Base-by-base conservation (phyloP, 164 flowering plant genomes). In the Kingdonia uniflora region DNA sequence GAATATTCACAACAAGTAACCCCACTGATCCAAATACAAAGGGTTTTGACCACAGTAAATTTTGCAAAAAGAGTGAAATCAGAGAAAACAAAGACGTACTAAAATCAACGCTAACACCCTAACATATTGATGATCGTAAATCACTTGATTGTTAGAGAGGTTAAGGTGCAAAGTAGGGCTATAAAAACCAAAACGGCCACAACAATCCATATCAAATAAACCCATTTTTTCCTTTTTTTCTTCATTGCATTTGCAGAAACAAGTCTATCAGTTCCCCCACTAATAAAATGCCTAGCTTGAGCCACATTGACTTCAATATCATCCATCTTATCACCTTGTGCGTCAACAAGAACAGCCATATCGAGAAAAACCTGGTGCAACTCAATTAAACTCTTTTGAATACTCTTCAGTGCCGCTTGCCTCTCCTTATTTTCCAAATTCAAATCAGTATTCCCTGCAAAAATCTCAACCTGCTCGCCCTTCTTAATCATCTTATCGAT, bases 341-440 rank as follows among this genome's bases (percentile, higher is more conserved):
- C 49, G 59, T 81, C 94, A 5, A 85, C 87, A 61, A 85, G 44
- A 54, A 85, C 76, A 7, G 96, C 85, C 96, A 87, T 87, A 61
- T 87, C 96, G 5, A 82, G 80, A 56, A 88, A 85, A 20, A 85
- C 81, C 52, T 88, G 86, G 51, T 83, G 91, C 54, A 88, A 70
- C 67, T 70, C 79, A 11, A 61, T 65, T 75, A 88, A 65, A 42
- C 90, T 88, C 58, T 71, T 81, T 73, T 74, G 77, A 2, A 88
- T 66, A 19, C 79, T 85, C 67, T 65, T 73, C 60, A 73, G 77
- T 7, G 84, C 83, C 15, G 80, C 84, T 48, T 84, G 77, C 63
- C 85, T 78, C 50, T 75, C 91, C 42, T 65, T 55, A 23, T 52
- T 71, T 59, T 72, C 80, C 71, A 68, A 23, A 51, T 66, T 57